These are phyloP conservation scores for Monosporozyma siamensis DNA, from an alignment of 805 yeast genomes.

Conservation along the genomic window DNA sequence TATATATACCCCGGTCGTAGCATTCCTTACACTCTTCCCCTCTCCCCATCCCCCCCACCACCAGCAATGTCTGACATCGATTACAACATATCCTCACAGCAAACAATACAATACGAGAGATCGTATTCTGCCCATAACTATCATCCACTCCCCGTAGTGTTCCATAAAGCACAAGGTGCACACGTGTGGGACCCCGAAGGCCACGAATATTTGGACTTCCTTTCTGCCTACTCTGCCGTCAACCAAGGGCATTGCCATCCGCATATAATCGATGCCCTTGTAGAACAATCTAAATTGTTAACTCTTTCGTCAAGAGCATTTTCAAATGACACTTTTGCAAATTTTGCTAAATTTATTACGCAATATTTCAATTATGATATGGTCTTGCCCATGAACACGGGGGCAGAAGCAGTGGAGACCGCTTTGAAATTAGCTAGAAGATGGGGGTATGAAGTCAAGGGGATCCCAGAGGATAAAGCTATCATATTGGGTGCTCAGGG, in stretches of 20 bases:
- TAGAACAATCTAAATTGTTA: conserved; percentile 76
- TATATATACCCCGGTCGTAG: too few species aligned
- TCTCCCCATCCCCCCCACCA: too few species aligned
- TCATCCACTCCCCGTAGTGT: conserved; percentile 93
- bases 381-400: conserved; percentile 97
- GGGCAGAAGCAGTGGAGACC: conserved; percentile 98
- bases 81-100: conserved; percentile 37
- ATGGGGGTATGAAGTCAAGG: conserved; percentile 91
- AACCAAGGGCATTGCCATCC: conserved; percentile 99
- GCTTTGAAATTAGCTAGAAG: conserved; percentile 89
- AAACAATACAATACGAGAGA: conserved; percentile 60
- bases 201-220: conserved; percentile 81
- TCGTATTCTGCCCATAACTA: conserved; percentile 92
- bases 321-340: conserved; percentile 79
- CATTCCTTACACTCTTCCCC: too few species aligned
- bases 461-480: conserved; percentile 75
- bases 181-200: conserved; percentile 99
- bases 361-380: conserved; percentile 84
- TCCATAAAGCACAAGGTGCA: conserved; percentile 79
- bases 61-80: background rate
- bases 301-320: conserved; percentile 90
- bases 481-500: conserved; percentile 78
- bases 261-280: conserved; percentile 71
- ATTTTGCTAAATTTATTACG: conserved; percentile 77
- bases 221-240: conserved; percentile 93